These are phyloP conservation scores for Microdochium paspali DNA, from an alignment of 2,329 filamentous ascomycete species.

Conservation along the genomic window DNA sequence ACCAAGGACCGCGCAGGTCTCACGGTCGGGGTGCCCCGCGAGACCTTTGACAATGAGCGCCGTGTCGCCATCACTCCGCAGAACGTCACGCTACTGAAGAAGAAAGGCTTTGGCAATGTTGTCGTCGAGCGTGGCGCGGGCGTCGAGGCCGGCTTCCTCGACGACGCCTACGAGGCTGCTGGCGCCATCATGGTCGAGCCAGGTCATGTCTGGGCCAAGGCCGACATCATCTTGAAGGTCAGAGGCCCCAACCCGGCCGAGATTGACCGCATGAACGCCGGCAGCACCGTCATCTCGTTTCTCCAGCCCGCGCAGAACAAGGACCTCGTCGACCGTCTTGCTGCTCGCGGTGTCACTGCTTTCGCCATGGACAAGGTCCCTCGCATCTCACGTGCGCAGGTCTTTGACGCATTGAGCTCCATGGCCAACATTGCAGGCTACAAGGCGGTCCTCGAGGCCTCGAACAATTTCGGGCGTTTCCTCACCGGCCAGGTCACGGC, in stretches of 20 bases:
- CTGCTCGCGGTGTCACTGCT: slow-evolving; percentile 59
- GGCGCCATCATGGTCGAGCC: slow-evolving; percentile 69
- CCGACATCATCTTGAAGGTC: slow-evolving; percentile 79
- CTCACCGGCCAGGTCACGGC: slow-evolving; percentile 85
- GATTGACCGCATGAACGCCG: slow-evolving; percentile 55
- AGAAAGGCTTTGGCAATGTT: slow-evolving; percentile 74
- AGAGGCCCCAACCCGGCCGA: slow-evolving; percentile 64
- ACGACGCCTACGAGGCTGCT: slow-evolving; percentile 66
- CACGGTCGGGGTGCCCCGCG: slow-evolving; percentile 69
- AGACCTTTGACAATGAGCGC: slow-evolving; percentile 70
- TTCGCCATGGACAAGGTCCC: slow-evolving; percentile 95
- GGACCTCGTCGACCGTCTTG: slow-evolving; percentile 62
- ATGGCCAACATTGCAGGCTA: slow-evolving; percentile 96
- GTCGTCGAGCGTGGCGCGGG: slow-evolving; percentile 78
- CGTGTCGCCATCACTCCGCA: slow-evolving; percentile 79
- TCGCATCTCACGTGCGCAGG: slow-evolving; percentile 78
- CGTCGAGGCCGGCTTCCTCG: slow-evolving; percentile 63
- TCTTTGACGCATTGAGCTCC: slow-evolving; percentile 80
- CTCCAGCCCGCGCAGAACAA: slow-evolving; percentile 77
- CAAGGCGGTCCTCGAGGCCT: slow-evolving; percentile 83
- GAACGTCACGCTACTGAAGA: slow-evolving; percentile 72
- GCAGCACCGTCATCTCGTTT: slow-evolving; percentile 72
- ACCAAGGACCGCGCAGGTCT: slow-evolving; percentile 25
- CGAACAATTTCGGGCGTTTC: slow-evolving; percentile 82
- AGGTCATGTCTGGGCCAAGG: slow-evolving; percentile 60